Conservation (phyloP, 495 filamentous ascomycete species). For the Tuber microsphaerosporum region DNA sequence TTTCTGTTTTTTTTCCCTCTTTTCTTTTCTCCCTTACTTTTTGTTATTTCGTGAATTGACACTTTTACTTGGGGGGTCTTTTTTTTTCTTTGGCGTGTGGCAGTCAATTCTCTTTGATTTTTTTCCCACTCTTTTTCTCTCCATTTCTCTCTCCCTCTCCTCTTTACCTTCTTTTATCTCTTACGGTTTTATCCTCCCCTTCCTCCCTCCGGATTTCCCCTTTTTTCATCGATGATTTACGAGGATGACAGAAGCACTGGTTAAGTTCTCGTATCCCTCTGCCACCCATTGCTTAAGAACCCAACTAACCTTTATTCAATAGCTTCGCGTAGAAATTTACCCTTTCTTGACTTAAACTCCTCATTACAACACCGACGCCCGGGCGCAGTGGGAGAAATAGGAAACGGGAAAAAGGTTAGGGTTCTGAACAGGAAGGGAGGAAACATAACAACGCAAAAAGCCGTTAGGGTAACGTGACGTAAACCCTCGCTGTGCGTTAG, state of each 20-base stretch:
- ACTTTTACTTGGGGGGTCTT: neutral
- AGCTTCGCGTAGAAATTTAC: neutral
- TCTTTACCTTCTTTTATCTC: neutral
- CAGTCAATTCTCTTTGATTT: neutral
- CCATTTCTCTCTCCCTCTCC: neutral
- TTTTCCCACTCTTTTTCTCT: neutral
- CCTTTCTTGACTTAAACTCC: neutral
- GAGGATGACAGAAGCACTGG: neutral
- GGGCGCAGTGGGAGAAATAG: neutral
- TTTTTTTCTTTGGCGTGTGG: neutral
- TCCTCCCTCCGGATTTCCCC: neutral
- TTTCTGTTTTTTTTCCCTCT: neutral
- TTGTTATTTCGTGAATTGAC: slow-evolving; percentile 1
- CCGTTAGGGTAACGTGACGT: neutral
- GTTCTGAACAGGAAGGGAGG: neutral
- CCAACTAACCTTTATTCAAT: neutral
- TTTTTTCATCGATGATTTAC: neutral
- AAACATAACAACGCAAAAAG: neutral
- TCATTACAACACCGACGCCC: neutral
- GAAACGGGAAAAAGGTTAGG: neutral
- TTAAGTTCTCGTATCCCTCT: neutral
- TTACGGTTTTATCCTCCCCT: neutral
- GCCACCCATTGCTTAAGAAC: neutral
- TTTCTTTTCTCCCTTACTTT: neutral
- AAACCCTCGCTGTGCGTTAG: neutral